Conservation (phyloP, 495 filamentous ascomycete species). For the Podospora bellae-mahoneyi region DNA sequence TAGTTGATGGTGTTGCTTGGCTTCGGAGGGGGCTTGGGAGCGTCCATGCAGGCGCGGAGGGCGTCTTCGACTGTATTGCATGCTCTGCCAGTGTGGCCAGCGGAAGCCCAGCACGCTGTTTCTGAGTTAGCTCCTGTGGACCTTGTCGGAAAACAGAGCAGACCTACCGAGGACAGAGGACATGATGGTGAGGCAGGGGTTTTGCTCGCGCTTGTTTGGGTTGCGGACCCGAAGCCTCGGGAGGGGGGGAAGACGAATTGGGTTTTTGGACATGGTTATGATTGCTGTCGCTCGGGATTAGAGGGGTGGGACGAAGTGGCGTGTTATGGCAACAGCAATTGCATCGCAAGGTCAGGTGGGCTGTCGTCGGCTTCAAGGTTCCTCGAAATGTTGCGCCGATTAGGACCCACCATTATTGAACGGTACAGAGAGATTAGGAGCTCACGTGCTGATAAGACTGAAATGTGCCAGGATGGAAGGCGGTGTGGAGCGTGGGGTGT, state of each 20-base stretch:
- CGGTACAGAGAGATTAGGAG: constrained; percentile 15
- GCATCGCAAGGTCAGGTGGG: constrained; percentile 18
- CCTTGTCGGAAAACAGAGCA: not conserved
- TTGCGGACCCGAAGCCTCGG: constrained; percentile 76
- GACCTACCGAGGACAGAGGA: constrained; percentile 80
- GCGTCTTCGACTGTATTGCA: constrained; percentile 79
- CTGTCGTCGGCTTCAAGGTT: constrained; percentile 9
- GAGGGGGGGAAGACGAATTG: constrained; percentile 84
- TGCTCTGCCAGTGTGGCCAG: constrained; percentile 67
- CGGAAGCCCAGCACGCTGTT: constrained; percentile 91
- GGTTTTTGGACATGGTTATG: constrained; percentile 36
- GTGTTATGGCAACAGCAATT: constrained; percentile 15
- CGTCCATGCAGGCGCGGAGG: constrained; percentile 91
- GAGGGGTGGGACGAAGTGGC: not conserved
- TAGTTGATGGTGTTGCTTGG: constrained; percentile 91
- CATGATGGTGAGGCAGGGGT: constrained; percentile 84
- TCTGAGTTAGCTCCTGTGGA: constrained; percentile 1
- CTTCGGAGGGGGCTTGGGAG: constrained; percentile 60
- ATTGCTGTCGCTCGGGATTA: not conserved
- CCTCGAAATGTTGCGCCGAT: not conserved
- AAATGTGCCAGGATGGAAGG: not conserved
- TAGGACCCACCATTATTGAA: not conserved
- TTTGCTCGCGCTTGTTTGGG: constrained; percentile 69
- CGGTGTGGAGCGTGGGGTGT: not conserved
- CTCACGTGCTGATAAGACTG: constrained; percentile 34